Evolutionary conservation across 2,329 filamentous ascomycete species (phyloP).

Genomic region (Colletotrichum falcatum): DNA sequence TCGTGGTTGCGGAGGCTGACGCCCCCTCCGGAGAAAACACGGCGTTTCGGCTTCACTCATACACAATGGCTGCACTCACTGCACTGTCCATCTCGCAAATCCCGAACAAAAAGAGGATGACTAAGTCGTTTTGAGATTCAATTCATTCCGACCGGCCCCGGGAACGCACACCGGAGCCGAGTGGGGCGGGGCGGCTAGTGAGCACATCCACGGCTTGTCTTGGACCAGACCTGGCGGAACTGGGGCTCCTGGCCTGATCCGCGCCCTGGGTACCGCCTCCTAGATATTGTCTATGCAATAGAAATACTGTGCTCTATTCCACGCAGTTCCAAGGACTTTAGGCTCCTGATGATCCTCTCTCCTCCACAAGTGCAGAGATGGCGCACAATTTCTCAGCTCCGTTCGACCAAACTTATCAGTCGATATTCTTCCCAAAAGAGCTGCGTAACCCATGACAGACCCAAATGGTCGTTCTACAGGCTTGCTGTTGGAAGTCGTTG

Average conservation of each 20-base stretch:
- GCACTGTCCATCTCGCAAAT: neutral
- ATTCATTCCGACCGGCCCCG: neutral
- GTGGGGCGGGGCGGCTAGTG: neutral
- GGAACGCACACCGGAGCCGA: neutral
- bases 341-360: neutral
- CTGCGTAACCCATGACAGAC: no score
- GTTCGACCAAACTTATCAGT: neutral
- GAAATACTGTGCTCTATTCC: neutral
- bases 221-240: neutral
- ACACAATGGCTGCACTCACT: no score
- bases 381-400: no score
- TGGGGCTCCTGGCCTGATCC: slow-evolving; percentile 4
- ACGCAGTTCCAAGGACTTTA: neutral
- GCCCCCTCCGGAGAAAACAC: slow-evolving; percentile 37
- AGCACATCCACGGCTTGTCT: slow-evolving; percentile 2
- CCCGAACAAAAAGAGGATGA: slow-evolving; percentile 5
- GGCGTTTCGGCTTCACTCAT: slow-evolving; percentile 32
- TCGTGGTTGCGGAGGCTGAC: slow-evolving; percentile 26
- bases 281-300: neutral
- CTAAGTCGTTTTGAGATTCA: slow-evolving; percentile 14
- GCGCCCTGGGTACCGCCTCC: neutral
- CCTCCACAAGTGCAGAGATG: no score
- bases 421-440: neutral
- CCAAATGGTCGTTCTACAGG: no score
- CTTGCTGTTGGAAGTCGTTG: no score